Evolutionary conservation across 1,139 yeast species (phyloP), one percentile per base, ranked within the genome.

Genomic region (Pichia sp.): DNA sequence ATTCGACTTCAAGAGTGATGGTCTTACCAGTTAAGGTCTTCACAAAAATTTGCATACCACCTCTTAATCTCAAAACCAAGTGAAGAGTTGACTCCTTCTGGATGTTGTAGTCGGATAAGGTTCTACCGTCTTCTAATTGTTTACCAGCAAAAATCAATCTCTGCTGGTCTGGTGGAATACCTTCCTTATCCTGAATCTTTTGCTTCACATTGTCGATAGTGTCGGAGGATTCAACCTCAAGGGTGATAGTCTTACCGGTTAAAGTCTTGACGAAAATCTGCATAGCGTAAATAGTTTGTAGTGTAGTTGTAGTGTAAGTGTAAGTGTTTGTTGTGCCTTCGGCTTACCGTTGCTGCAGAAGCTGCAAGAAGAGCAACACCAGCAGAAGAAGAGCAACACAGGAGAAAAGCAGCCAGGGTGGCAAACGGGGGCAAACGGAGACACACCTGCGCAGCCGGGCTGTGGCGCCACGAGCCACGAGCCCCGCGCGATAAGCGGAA

Each of bases 11-110:
- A 51, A 79, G 67, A 56, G 86, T 81, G 62, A 81, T 79, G 52
- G 86, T 81, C 73, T 81, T 81, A 64, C 88, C 88, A 41, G 88
- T 80, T 61, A 80, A 69, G 49, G 88, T 80, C 71, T 80, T 80
- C 59, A 80, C 84, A 66, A 79, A 79, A 61, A 79, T 79, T 64
- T 80, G 86, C 86, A 80, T 80, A 56, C 64, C 70, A 74, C 56
- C 93, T 71, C 94, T 82, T 62, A 84, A 75, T 73, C 94, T 83
- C 49, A 84, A 69, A 45, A 84, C 94, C 67, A 84, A 71, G 68
- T 84, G 94, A 45, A 84, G 69, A 48, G 94, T 84, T 33, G 93
- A 84, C 68, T 84, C 94, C 72, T 82, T 83, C 66, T 84, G 94
- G 64, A 84, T 84, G 77, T 84, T 84, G 81, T 84, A 84, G 69